These are phyloP conservation scores for Ogataea nitratoaversa DNA, from an alignment of 805 yeast species.

Conservation along the genomic window DNA sequence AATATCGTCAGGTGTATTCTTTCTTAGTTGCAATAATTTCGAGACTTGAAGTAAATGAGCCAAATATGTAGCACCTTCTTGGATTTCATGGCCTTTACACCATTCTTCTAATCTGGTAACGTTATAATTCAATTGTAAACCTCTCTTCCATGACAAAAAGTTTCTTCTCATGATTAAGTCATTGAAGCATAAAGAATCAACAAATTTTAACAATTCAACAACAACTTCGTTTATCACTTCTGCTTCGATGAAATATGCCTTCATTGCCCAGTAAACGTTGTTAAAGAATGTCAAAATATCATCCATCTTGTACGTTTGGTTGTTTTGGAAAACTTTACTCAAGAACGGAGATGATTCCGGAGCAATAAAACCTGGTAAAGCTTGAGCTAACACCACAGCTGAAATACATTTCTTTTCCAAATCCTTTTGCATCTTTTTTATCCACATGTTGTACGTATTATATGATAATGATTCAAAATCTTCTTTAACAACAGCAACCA, in stretches of 20 bases:
- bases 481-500: slow-evolving; percentile 87
- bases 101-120: slow-evolving; percentile 96
- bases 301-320: slow-evolving; percentile 84
- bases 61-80: slow-evolving; percentile 79
- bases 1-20: slow-evolving; percentile 83
- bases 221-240: slow-evolving; percentile 82
- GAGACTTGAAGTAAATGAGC: slow-evolving; percentile 90
- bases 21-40: slow-evolving; percentile 85
- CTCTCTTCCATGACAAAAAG: slow-evolving; percentile 96
- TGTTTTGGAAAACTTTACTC: slow-evolving; percentile 72
- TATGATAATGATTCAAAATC: slow-evolving; percentile 91
- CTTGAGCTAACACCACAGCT: slow-evolving; percentile 93
- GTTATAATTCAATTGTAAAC: slow-evolving; percentile 92
- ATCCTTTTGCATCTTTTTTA: slow-evolving; percentile 89
- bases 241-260: slow-evolving; percentile 79
- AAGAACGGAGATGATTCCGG: slow-evolving; percentile 78
- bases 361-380: slow-evolving; percentile 92
- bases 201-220: slow-evolving; percentile 74
- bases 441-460: slow-evolving; percentile 95
- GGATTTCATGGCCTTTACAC: slow-evolving; percentile 92
- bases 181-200: slow-evolving; percentile 92
- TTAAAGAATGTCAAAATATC: slow-evolving; percentile 87
- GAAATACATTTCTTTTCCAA: slow-evolving; percentile 87
- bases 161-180: slow-evolving; percentile 92
- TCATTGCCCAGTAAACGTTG: slow-evolving; percentile 89